Evolutionary conservation across 495 filamentous ascomycete genomes (phyloP).

Genomic region (Poronia punctata): DNA sequence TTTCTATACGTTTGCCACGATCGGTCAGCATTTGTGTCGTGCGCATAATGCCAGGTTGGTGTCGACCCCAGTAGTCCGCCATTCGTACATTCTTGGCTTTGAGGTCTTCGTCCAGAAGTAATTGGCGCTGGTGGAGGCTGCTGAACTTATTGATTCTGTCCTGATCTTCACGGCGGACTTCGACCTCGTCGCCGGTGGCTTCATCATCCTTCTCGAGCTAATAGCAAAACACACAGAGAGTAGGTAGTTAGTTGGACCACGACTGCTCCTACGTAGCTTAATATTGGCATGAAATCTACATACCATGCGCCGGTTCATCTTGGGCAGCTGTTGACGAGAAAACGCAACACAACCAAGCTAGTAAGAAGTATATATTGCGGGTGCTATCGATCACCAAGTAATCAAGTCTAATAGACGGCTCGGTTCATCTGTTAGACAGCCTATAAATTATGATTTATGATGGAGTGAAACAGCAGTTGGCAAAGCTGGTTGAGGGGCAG

Average conservation of each 20-base stretch:
- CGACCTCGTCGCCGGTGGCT: constrained; percentile 64
- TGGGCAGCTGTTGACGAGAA: constrained; percentile 9
- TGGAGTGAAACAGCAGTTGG: no score
- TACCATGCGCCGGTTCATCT: constrained; percentile 38
- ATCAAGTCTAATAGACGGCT: no score
- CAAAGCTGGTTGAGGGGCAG: no score
- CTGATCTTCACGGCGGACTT: constrained; percentile 93
- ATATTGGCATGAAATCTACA: constrained; percentile 2
- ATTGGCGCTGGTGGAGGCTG: constrained; percentile 80
- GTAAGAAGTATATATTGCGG: no score
- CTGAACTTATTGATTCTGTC: constrained; percentile 99
- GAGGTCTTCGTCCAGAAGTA: constrained; percentile 70
- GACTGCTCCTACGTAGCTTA: no score
- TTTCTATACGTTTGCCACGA: constrained; percentile 56
- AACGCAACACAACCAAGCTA: no score
- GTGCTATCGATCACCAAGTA: no score
- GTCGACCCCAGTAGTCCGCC: not conserved
- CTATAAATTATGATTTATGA: no score
- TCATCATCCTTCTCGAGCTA: constrained; percentile 94
- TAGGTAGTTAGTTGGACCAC: not conserved
- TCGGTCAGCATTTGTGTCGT: not conserved
- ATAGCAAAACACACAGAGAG: not conserved
- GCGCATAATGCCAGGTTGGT: not conserved
- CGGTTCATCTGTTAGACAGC: no score
- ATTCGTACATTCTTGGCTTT: constrained; percentile 67